Conservation (phyloP, 176 grass and related monocot genomes). For the Triticum monococcum region DNA sequence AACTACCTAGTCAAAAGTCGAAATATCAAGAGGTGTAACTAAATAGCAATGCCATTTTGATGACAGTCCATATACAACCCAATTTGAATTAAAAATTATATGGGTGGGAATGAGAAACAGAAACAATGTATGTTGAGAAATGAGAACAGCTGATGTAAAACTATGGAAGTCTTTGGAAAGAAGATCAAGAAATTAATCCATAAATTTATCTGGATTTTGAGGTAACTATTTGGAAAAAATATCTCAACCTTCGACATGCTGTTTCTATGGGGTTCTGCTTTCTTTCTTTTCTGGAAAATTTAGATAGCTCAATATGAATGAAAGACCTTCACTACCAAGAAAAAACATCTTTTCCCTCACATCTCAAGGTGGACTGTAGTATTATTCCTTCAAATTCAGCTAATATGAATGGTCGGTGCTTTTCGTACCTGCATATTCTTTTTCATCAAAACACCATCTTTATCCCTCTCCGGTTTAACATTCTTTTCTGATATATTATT, state of each 20-base stretch:
- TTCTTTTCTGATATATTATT: slow-evolving; percentile 59
- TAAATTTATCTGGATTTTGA: not conserved
- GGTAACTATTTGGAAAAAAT: not conserved
- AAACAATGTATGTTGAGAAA: too few species aligned
- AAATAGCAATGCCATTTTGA: too few species aligned
- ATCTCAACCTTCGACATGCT: not conserved
- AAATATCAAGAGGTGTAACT: too few species aligned
- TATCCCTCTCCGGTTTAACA: slow-evolving; percentile 57
- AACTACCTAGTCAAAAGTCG: not conserved
- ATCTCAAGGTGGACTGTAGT: not conserved
- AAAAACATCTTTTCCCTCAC: not conserved
- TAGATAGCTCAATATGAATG: not conserved
- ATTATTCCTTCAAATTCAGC: not conserved
- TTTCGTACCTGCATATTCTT: slow-evolving; percentile 69
- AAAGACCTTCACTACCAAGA: not conserved
- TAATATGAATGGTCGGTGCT: not conserved
- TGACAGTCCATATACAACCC: too few species aligned
- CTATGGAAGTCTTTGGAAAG: not conserved
- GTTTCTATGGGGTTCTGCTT: not conserved
- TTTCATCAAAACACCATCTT: slow-evolving; percentile 44
- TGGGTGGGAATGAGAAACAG: too few species aligned
- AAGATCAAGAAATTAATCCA: not conserved
- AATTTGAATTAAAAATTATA: too few species aligned
- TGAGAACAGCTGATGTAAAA: too few species aligned
- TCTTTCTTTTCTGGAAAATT: not conserved